These are phyloP conservation scores for Hirschfeldia incana DNA, from an alignment of 345 rosid genomes.

Conservation along the genomic window DNA sequence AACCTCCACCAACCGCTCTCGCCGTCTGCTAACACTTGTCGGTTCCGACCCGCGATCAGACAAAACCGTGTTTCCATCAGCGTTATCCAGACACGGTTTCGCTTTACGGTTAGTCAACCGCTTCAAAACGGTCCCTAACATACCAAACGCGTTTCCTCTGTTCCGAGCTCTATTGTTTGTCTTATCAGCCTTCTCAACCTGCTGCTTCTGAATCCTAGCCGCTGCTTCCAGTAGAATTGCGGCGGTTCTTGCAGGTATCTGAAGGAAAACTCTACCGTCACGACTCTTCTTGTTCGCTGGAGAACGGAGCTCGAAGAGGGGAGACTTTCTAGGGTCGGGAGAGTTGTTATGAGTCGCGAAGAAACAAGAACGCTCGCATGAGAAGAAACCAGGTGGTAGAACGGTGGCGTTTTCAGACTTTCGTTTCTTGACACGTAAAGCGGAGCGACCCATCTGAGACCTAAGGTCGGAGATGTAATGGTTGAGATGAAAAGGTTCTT, in stretches of 20 bases:
- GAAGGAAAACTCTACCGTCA: conserved; percentile 42
- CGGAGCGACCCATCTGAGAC: conserved; percentile 45
- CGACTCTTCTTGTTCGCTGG: conserved; percentile 42
- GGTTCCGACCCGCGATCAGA: conserved; percentile 30
- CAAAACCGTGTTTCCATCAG: conserved; percentile 27
- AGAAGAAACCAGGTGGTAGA: conserved; percentile 42
- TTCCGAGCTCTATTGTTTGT: conserved; percentile 35
- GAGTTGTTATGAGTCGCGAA: conserved; percentile 53
- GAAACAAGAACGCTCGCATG: conserved; percentile 65
- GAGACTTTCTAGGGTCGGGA: conserved; percentile 71
- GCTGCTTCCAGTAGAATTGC: conserved; percentile 77
- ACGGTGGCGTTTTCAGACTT: conserved; percentile 33
- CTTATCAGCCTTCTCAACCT: conserved; percentile 23
- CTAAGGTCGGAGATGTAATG: conserved; percentile 65
- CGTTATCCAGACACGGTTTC: conserved; percentile 34
- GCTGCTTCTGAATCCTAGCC: conserved; percentile 65
- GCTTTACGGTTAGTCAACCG: conserved; percentile 47
- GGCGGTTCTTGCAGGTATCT: conserved; percentile 38
- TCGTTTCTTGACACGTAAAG: conserved; percentile 53
- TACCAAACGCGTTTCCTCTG: conserved; percentile 41
- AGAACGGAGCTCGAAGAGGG: conserved; percentile 57
- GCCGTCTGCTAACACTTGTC: conserved; percentile 24
- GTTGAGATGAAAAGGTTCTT: conserved; percentile 80
- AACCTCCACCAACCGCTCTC: conserved; percentile 23
- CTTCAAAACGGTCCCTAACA: conserved; percentile 61